Conservation (phyloP, 2,329 filamentous ascomycete genomes). For the Albifimbria verrucaria region DNA sequence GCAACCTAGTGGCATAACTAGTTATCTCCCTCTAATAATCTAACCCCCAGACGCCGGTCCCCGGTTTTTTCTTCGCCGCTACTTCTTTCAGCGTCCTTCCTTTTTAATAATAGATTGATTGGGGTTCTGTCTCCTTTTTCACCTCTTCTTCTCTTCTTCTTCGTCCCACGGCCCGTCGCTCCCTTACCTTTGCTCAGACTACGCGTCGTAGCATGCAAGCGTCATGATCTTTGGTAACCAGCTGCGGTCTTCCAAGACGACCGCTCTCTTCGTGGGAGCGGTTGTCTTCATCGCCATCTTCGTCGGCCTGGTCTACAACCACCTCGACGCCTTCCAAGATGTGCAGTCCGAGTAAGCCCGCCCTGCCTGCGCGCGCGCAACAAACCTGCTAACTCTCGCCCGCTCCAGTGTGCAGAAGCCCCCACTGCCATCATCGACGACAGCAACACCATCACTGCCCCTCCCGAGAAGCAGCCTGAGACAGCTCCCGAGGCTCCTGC, state of each 20-base stretch:
- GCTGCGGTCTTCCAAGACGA: slow-evolving; percentile 26
- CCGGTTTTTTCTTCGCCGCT: slow-evolving; percentile 8
- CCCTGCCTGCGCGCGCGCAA: neutral
- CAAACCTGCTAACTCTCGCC: neutral
- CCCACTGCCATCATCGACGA: slow-evolving; percentile 5
- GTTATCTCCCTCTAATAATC: slow-evolving; percentile 6
- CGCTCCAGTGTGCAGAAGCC: neutral
- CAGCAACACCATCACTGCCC: slow-evolving; percentile 1
- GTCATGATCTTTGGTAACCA: slow-evolving; percentile 25
- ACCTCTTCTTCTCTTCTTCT: slow-evolving; percentile 15
- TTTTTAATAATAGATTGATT: neutral
- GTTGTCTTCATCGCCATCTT: slow-evolving; percentile 29
- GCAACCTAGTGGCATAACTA: neutral
- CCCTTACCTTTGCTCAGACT: slow-evolving; percentile 1
- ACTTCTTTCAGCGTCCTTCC: neutral
- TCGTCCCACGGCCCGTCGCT: slow-evolving; percentile 4
- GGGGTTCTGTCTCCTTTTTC: slow-evolving; percentile 1
- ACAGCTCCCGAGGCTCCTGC: neutral
- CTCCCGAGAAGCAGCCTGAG: neutral
- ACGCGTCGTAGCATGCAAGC: slow-evolving; percentile 22
- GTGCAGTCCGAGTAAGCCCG: neutral
- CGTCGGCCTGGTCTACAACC: slow-evolving; percentile 28
- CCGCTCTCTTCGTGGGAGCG: slow-evolving; percentile 23
- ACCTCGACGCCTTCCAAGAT: slow-evolving; percentile 22
- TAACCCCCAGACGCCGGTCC: slow-evolving; percentile 1